Percentiles rank a stretch among this genome's conserved stretches.
Conservation (phyloP, 1,284 basidiomycete genomes). For the Mycena citricolor region DNA sequence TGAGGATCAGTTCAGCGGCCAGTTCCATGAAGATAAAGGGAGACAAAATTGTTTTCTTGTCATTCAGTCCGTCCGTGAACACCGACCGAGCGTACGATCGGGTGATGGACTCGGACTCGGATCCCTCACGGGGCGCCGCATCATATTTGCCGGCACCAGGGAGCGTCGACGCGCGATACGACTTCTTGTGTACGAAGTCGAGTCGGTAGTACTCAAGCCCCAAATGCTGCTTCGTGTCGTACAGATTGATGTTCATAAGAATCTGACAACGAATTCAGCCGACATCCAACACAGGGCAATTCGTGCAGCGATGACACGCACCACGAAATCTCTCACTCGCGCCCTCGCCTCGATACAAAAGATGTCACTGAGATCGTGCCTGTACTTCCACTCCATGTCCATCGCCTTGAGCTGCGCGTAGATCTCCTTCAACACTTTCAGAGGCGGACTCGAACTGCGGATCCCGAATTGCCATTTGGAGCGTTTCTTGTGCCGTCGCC, state of each 20-base stretch:
- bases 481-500: slow-evolving; percentile 14
- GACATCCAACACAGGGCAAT: slow-evolving; percentile 8
- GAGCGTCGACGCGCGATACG: slow-evolving; percentile 70
- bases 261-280: slow-evolving; percentile 53
- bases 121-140: slow-evolving; percentile 44
- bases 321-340: slow-evolving; percentile 86
- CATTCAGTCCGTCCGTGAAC: slow-evolving; percentile 42
- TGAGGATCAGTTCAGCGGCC: slow-evolving; percentile 81
- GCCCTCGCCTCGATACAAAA: slow-evolving; percentile 96
- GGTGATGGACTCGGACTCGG: slow-evolving; percentile 18
- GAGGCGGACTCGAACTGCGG: slow-evolving; percentile 89
- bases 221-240: slow-evolving; percentile 93
- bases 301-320: slow-evolving; percentile 45
- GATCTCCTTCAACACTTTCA: slow-evolving; percentile 99
- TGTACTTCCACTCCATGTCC: slow-evolving; percentile 98
- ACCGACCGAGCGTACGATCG: slow-evolving; percentile 49
- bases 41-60: slow-evolving; percentile 80
- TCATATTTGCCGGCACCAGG: slow-evolving; percentile 67
- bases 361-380: slow-evolving; percentile 69
- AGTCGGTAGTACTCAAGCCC: slow-evolving; percentile 98
- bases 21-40: slow-evolving; percentile 98
- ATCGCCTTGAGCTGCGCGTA: slow-evolving; percentile 90
- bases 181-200: slow-evolving; percentile 96
- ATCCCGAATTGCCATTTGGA: slow-evolving; percentile 96
- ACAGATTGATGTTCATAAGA: slow-evolving; percentile 96